A percentile compares a stretch with the other conserved stretches of the same genome.
Conservation (phyloP, 2,329 filamentous ascomycete species). For the Chaetoscypha palmicola region DNA sequence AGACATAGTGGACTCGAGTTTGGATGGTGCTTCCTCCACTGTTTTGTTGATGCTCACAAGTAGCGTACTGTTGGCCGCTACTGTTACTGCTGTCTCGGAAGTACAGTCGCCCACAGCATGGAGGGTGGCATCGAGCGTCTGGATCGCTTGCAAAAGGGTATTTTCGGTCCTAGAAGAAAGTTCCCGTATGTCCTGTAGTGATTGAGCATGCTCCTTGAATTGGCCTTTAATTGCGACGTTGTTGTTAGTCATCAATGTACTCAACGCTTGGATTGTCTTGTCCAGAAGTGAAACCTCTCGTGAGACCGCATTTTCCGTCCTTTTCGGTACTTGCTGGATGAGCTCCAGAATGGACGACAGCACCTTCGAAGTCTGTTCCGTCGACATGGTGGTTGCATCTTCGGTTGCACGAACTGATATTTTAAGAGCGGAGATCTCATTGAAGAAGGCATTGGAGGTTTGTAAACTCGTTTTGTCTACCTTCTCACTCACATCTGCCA, state of each 20-base stretch:
- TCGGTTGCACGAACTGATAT: neutral
- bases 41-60: neutral
- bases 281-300: neutral
- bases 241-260: no score
- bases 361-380: no score
- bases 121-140: no score
- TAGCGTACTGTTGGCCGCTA: neutral
- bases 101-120: no score
- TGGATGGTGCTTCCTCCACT: neutral
- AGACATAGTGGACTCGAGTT: neutral
- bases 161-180: no score
- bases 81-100: no score
- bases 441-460: neutral
- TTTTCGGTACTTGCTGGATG: neutral
- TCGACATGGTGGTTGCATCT: neutral
- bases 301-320: neutral
- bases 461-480: neutral
- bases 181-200: no score
- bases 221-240: no score
- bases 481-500: neutral
- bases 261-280: neutral
- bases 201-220: no score
- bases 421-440: neutral
- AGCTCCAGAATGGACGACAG: neutral
- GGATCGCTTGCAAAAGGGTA: no score